Conservation (phyloP, 257 asterid genomes). For the Prunella vulgaris region DNA sequence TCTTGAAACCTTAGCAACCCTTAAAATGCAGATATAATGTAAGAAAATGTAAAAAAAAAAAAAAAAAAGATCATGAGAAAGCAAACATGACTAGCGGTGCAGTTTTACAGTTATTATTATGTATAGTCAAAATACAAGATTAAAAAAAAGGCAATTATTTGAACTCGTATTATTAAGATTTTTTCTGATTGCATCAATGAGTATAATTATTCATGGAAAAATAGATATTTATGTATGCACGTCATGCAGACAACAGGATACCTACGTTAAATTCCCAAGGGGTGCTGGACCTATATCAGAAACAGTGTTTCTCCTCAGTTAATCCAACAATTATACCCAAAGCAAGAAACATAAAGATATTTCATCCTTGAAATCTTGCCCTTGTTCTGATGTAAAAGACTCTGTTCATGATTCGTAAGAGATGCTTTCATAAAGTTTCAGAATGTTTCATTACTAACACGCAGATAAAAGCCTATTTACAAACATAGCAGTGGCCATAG, state of each 20-base stretch:
- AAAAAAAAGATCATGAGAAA: not conserved
- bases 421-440: not conserved
- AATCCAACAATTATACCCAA: not conserved
- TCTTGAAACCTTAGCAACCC: conserved; percentile 5
- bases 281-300: not conserved
- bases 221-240: not conserved
- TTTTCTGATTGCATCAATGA: no score
- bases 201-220: not conserved
- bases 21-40: not conserved
- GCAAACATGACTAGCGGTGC: not conserved
- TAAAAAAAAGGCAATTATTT: not conserved
- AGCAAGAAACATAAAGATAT: not conserved
- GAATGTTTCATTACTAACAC: not conserved
- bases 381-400: not conserved
- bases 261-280: not conserved
- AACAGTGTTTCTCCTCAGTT: not conserved
- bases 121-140: not conserved
- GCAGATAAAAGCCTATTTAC: not conserved
- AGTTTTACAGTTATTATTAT: not conserved
- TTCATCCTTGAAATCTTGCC: not conserved
- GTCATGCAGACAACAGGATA: not conserved
- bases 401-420: not conserved
- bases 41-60: not conserved
- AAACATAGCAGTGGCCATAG: not conserved
- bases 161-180: not conserved